Percentiles rank a stretch among this genome's conserved stretches.
These are phyloP conservation scores for Coniochaeta sp. DNA, from an alignment of 2,329 filamentous ascomycete genomes.

Conservation along the genomic window DNA sequence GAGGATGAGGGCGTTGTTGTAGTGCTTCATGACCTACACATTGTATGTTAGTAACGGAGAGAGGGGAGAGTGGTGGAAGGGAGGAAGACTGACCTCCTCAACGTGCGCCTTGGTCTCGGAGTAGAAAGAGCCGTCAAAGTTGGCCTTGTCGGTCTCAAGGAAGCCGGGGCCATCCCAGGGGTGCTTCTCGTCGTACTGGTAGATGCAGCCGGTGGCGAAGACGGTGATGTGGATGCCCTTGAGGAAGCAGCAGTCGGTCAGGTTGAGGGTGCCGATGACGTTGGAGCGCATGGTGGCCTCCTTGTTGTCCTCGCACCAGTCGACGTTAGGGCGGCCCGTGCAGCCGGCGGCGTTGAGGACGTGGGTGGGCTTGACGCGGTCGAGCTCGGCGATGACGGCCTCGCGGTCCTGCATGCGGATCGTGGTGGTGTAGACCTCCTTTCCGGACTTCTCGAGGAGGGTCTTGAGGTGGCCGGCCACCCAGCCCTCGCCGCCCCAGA, in stretches of 20 bases:
- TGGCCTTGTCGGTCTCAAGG: conserved; percentile 54
- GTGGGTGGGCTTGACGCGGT: conserved; percentile 55
- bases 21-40: conserved; percentile 51
- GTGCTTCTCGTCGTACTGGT: conserved; percentile 55
- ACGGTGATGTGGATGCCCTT: conserved; percentile 56
- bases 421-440: conserved; percentile 53
- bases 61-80: background rate
- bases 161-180: conserved; percentile 54
- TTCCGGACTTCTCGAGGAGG: conserved; percentile 51
- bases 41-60: conserved; percentile 1
- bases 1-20: conserved; percentile 55
- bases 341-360: conserved; percentile 61
- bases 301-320: conserved; percentile 66
- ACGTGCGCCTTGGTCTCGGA: conserved; percentile 59
- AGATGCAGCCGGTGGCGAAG: conserved; percentile 63
- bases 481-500: conserved; percentile 60
- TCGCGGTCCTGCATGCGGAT: conserved; percentile 59
- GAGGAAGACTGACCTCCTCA: conserved; percentile 44
- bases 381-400: conserved; percentile 47
- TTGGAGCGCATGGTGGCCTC: conserved; percentile 62
- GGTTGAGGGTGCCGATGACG: conserved; percentile 56
- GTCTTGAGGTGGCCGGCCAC: conserved; percentile 54
- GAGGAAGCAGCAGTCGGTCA: conserved; percentile 54
- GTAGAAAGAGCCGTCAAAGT: conserved; percentile 63
- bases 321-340: conserved; percentile 61